phyloP scores from a whole-genome alignment of 192 early-diverging fungal species.

The Entomortierella lignicola region DNA sequence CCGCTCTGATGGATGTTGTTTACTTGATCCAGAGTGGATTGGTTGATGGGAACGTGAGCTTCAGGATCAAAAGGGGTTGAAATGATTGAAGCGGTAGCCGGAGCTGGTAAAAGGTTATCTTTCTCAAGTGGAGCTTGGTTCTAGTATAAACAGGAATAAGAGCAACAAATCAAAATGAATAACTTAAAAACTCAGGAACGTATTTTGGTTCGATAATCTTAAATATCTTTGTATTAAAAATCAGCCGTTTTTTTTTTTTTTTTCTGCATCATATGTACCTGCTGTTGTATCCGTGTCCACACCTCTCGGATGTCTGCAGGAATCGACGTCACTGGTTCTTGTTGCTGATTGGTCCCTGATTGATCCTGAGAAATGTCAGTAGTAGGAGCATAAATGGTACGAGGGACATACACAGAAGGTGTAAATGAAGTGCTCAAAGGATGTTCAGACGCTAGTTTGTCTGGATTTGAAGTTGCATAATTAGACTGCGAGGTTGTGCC shows the following conservation, averaged over 20 bases:
- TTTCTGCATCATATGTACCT: conserved; percentile 4
- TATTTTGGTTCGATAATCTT: neutral
- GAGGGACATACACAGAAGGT: neutral
- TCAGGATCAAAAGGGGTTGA: neutral
- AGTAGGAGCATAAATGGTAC: no score
- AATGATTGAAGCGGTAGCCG: neutral
- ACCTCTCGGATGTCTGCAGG: no score
- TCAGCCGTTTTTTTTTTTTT: conserved; percentile 4
- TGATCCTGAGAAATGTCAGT: no score
- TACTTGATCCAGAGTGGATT: neutral
- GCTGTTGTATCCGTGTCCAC: no score
- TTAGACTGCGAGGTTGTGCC: neutral
- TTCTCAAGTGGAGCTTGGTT: neutral
- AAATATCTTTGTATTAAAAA: no score
- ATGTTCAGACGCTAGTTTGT: neutral
- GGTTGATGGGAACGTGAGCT: no score
- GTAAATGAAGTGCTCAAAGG: neutral
- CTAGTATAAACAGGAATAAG: neutral
- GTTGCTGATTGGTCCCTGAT: no score
- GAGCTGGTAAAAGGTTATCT: neutral
- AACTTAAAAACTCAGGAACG: neutral
- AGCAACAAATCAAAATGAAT: neutral
- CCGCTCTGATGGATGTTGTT: neutral
- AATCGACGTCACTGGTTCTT: no score
- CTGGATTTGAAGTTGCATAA: neutral